Evolutionary conservation across 192 early-diverging fungal genomes (phyloP).

Genomic region (Gigaspora rosea): DNA sequence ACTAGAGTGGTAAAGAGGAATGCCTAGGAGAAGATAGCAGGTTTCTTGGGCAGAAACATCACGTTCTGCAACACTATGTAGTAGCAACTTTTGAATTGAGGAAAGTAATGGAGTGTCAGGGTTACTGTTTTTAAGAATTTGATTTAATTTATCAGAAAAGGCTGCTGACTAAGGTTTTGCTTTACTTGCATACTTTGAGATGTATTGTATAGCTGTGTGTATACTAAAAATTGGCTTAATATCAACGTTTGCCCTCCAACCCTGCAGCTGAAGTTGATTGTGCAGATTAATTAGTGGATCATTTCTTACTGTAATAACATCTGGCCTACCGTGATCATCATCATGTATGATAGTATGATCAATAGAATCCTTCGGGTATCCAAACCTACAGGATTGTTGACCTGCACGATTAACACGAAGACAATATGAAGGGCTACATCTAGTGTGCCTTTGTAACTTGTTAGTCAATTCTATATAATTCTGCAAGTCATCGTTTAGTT

Average conservation of each 20-base stretch:
- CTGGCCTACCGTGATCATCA: background rate
- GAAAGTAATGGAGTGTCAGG: background rate
- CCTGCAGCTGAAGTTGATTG: background rate
- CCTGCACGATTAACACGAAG: background rate
- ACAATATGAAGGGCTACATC: background rate
- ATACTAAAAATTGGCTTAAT: background rate
- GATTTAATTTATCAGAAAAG: background rate
- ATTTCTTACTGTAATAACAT: background rate
- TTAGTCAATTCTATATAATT: background rate
- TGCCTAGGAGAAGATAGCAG: no score
- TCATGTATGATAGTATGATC: background rate
- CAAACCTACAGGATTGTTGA: background rate
- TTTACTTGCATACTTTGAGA: no score
- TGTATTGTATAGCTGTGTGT: background rate
- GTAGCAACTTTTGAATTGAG: background rate
- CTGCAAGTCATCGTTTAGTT: background rate
- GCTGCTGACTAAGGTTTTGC: background rate
- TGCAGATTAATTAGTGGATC: background rate
- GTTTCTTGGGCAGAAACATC: no score
- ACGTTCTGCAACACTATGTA: background rate
- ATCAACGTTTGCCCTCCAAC: background rate
- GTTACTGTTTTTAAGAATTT: background rate
- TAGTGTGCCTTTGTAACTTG: background rate
- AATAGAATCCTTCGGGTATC: background rate
- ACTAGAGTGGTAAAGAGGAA: no score